Percentiles rank a stretch among this genome's conserved stretches.
These are phyloP conservation scores for Coemansia sp. DNA, from an alignment of 192 early-diverging fungal species.

Conservation along the genomic window DNA sequence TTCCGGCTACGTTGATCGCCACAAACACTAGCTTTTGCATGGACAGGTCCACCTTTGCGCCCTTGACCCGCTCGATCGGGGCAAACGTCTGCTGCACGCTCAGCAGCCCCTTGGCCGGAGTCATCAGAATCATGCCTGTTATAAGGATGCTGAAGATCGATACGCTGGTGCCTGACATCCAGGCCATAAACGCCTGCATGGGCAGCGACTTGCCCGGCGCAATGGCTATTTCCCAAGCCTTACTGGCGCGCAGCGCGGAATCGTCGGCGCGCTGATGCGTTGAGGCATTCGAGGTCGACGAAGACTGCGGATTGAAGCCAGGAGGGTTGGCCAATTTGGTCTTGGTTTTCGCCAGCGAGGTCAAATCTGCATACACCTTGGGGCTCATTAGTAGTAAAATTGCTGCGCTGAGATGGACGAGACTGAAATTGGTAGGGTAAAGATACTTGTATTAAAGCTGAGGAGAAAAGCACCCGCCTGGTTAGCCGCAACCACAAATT, in stretches of 20 bases:
- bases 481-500: no score
- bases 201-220: conserved; percentile 87
- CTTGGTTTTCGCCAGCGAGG: conserved; percentile 18
- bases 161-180: conserved; percentile 95
- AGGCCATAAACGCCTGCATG: conserved; percentile 98
- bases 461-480: no score
- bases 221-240: conserved; percentile 95
- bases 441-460: no score
- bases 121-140: conserved; percentile 92
- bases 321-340: conserved; percentile 24
- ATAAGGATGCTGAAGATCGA: conserved; percentile 96
- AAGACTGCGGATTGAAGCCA: conserved; percentile 24
- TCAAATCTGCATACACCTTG: conserved; percentile 39
- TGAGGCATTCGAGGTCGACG: conserved; percentile 5
- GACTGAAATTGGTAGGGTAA: no score
- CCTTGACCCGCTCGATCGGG: conserved; percentile 61
- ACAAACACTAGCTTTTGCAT: conserved; percentile 85
- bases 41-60: conserved; percentile 47
- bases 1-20: conserved; percentile 70
- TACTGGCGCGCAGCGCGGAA: conserved; percentile 56
- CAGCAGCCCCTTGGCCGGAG: conserved; percentile 74
- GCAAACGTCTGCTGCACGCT: conserved; percentile 72
- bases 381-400: no score
- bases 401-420: no score
- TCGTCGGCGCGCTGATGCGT: conserved; percentile 19